Evolutionary conservation across 805 yeast genomes (phyloP).

Genomic region (Ogataea degrootiae): DNA sequence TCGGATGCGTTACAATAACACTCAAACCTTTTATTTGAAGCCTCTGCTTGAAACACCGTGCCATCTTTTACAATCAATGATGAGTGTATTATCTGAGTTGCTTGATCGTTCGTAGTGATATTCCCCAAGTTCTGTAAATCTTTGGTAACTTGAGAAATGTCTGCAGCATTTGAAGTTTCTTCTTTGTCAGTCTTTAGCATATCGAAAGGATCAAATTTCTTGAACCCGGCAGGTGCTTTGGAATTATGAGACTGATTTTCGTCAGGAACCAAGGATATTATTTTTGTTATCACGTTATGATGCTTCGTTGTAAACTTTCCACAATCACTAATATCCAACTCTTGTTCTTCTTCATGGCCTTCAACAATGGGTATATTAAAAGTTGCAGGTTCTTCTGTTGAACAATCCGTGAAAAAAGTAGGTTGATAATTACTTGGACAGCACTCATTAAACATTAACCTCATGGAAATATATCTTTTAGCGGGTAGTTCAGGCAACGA

Average conservation of each 20-base stretch:
- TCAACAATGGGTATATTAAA: conserved; percentile 30
- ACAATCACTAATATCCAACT: conserved; percentile 17
- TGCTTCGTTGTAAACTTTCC: conserved; percentile 21
- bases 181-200: neutral
- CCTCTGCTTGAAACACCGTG: neutral
- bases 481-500: conserved; percentile 47
- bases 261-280: conserved; percentile 28
- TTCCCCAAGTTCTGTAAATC: conserved; percentile 13
- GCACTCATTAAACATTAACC: conserved; percentile 43
- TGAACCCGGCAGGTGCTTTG: conserved; percentile 28
- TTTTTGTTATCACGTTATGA: conserved; percentile 15
- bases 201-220: conserved; percentile 28
- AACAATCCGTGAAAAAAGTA: conserved; percentile 32
- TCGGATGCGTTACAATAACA: conserved; percentile 19
- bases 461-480: conserved; percentile 42
- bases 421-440: conserved; percentile 50
- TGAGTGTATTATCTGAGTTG: conserved; percentile 7
- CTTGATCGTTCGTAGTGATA: conserved; percentile 1
- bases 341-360: conserved; percentile 2
- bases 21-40: neutral
- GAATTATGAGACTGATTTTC: conserved; percentile 24
- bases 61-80: neutral
- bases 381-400: conserved; percentile 34
- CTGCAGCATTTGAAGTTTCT: neutral
- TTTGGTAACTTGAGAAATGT: conserved; percentile 22